Evolutionary conservation across 148 eudicot species (phyloP).

Genomic region (Diospyros kaki): DNA sequence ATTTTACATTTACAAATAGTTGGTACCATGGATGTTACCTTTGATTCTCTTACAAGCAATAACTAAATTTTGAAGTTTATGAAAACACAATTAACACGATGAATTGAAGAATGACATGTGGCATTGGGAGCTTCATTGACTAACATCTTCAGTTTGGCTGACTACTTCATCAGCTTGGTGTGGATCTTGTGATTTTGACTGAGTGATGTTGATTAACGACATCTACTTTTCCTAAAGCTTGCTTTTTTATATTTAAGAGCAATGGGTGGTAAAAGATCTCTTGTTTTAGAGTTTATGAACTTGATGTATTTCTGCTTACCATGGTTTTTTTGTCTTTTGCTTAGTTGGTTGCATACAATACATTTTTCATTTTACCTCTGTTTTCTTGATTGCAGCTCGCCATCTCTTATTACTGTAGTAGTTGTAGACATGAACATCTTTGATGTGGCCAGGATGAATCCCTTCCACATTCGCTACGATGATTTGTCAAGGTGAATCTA

Average conservation of each 20-base stretch:
- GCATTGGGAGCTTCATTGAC: too few species aligned
- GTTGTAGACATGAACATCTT: conserved; percentile 64
- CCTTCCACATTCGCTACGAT: conserved; percentile 39
- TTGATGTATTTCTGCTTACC: too few species aligned
- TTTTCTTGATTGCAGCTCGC: conserved; percentile 52
- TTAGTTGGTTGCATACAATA: conserved; percentile 3
- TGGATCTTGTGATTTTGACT: neutral
- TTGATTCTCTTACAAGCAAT: neutral
- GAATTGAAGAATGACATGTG: too few species aligned
- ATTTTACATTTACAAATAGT: conserved; percentile 1
- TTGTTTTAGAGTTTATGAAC: too few species aligned
- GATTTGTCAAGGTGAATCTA: conserved; percentile 59
- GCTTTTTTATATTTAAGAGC: neutral
- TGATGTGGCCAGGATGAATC: conserved; percentile 63
- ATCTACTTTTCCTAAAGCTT: neutral
- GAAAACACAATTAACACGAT: neutral
- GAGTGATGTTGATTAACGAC: neutral
- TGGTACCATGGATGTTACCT: neutral
- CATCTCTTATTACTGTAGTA: conserved; percentile 57
- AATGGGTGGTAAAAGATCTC: too few species aligned
- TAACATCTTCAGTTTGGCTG: neutral
- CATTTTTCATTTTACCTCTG: neutral
- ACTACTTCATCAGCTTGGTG: neutral
- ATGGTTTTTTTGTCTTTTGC: neutral
- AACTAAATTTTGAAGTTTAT: neutral